Evolutionary conservation across 2,329 filamentous ascomycete species (phyloP).

Genomic region (Aspergillus proliferans): DNA sequence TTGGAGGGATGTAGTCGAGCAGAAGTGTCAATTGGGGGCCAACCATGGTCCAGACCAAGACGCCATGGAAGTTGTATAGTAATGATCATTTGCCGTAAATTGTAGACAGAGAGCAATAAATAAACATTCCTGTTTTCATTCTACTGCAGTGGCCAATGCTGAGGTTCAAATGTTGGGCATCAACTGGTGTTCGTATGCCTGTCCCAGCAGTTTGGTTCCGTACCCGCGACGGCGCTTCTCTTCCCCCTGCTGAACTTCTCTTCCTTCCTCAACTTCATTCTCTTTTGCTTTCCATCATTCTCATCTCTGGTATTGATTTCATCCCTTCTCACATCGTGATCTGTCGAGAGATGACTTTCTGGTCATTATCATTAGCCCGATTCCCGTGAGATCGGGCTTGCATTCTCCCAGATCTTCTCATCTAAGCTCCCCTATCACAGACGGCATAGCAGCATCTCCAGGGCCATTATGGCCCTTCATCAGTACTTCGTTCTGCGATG

Average conservation of each 20-base stretch:
- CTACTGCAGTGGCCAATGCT: background rate
- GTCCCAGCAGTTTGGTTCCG: conserved; percentile 21
- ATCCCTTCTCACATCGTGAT: background rate
- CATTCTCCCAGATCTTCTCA: background rate
- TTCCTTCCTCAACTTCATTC: background rate
- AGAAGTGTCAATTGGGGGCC: too few species aligned
- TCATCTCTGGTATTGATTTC: background rate
- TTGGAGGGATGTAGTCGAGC: too few species aligned
- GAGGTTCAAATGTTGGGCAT: background rate
- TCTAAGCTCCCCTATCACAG: too few species aligned
- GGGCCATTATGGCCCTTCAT: background rate
- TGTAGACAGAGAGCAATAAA: too few species aligned
- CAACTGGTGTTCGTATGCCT: conserved; percentile 1
- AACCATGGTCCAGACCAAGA: too few species aligned
- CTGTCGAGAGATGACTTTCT: background rate
- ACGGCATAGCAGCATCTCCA: too few species aligned
- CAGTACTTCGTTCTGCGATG: background rate
- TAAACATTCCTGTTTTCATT: background rate
- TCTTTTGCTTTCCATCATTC: background rate
- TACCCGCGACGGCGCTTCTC: conserved; percentile 12
- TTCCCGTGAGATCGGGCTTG: background rate
- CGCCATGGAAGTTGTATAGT: too few species aligned
- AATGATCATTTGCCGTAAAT: too few species aligned
- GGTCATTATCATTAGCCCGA: background rate
- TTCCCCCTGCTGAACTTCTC: conserved; percentile 4